Percentiles rank a stretch among this genome's conserved stretches.
Conservation (phyloP, 1,284 basidiomycete species). For the Stereum hirsutum region DNA sequence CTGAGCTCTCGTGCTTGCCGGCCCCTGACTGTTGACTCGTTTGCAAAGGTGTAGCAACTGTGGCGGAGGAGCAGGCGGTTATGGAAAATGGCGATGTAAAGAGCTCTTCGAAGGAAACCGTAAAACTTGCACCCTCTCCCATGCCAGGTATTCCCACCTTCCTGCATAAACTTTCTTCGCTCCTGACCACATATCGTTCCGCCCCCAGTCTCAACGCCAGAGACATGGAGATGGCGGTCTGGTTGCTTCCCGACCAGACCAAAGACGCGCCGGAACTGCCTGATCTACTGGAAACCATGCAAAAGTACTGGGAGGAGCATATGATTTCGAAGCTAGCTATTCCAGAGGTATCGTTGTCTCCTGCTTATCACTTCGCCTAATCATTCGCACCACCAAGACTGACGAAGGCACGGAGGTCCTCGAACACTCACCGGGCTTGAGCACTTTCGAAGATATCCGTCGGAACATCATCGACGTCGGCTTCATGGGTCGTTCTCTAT, state of each 20-base stretch:
- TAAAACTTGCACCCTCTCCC: constrained; percentile 2
- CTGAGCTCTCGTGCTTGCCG: too few relatives aligned
- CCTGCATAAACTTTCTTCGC: neutral
- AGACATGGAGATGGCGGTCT: constrained; percentile 5
- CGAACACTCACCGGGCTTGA: neutral
- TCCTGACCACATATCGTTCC: neutral
- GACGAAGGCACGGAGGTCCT: neutral
- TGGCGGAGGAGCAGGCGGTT: constrained; percentile 1
- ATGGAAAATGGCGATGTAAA: constrained; percentile 3
- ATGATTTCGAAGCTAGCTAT: neutral
- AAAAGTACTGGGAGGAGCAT: constrained; percentile 1
- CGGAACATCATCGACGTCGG: neutral
- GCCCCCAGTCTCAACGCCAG: neutral
- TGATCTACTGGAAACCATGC: neutral
- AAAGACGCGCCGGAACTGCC: neutral
- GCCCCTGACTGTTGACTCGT: neutral
- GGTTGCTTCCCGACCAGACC: neutral
- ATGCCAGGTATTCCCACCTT: neutral
- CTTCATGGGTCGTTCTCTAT: neutral
- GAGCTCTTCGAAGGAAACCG: constrained; percentile 2
- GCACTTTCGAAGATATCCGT: neutral
- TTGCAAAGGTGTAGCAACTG: constrained; percentile 2
- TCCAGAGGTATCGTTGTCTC: constrained; percentile 3
- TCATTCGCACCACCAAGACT: neutral
- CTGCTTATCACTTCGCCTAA: neutral